phyloP scores from a whole-genome alignment of 345 rosid genomes.

The Jatropha curcas region DNA sequence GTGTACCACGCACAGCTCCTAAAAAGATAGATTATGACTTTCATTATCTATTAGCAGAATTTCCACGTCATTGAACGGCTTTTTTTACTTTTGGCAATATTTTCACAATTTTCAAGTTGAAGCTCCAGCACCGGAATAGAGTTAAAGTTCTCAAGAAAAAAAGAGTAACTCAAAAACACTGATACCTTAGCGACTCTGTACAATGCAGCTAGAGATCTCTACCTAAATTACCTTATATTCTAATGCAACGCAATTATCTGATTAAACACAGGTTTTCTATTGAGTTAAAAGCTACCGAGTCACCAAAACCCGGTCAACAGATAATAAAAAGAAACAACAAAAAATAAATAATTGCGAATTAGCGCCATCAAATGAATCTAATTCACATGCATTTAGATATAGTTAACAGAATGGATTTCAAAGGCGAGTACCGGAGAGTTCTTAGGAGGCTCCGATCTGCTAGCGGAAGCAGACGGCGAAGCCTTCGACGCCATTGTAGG shows the following conservation, averaged over 20 bases:
- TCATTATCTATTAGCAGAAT: background rate
- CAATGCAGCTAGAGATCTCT: slow-evolving; percentile 4
- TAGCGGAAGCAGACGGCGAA: slow-evolving; percentile 57
- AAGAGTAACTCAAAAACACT: background rate
- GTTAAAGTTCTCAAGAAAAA: background rate
- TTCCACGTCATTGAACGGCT: background rate
- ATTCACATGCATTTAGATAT: background rate
- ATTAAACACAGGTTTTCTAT: background rate
- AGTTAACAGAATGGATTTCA: background rate
- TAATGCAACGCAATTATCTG: background rate
- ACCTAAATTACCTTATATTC: background rate
- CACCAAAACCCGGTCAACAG: background rate
- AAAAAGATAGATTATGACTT: background rate
- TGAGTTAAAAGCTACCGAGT: too few species aligned
- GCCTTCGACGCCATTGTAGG: slow-evolving; percentile 58
- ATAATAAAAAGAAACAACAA: background rate
- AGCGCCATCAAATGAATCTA: background rate
- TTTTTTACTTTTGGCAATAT: background rate
- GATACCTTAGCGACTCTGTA: background rate
- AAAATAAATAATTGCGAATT: background rate
- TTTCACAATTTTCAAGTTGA: background rate
- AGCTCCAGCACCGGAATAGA: background rate
- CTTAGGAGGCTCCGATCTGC: slow-evolving; percentile 54
- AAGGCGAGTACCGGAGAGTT: slow-evolving; percentile 27
- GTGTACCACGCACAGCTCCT: background rate